Evolutionary conservation across 345 rosid species (phyloP).

Genomic region (Hirschfeldia incana): DNA sequence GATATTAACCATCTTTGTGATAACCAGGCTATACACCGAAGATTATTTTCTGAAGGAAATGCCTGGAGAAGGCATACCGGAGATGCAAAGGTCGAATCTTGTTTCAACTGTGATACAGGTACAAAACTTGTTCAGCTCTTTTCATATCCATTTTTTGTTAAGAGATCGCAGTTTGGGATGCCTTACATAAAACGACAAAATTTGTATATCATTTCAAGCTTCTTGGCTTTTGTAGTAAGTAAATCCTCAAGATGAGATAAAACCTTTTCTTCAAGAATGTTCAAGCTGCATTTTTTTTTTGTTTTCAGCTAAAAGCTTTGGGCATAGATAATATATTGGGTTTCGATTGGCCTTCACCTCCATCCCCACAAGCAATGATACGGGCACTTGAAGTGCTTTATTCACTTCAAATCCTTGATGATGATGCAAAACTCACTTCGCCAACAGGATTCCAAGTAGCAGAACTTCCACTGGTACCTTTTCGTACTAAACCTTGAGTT

Average conservation of each 20-base stretch:
- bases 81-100: conserved; percentile 93
- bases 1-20: conserved; percentile 5
- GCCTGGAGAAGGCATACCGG: conserved; percentile 86
- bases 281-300: conserved; percentile 2
- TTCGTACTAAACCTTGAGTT: neutral
- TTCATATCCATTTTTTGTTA: neutral
- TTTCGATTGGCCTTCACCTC: conserved; percentile 96
- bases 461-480: conserved; percentile 81
- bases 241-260: conserved; percentile 8
- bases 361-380: conserved; percentile 86
- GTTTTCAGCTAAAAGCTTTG: conserved; percentile 75
- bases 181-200: neutral
- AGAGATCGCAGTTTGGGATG: neutral
- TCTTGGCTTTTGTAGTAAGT: neutral
- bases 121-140: conserved; percentile 29
- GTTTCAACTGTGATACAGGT: conserved; percentile 93
- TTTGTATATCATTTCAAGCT: neutral
- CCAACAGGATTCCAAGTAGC: conserved; percentile 98
- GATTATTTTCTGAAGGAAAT: conserved; percentile 79
- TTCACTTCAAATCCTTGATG: conserved; percentile 87
- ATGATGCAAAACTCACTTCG: conserved; percentile 96
- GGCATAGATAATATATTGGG: conserved; percentile 94
- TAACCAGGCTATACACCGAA: conserved; percentile 79
- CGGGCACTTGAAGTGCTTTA: conserved; percentile 93
- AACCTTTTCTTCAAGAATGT: neutral